Base-by-base conservation (phyloP, 2,329 filamentous ascomycete genomes). In the Sclerotinia trifoliorum region DNA sequence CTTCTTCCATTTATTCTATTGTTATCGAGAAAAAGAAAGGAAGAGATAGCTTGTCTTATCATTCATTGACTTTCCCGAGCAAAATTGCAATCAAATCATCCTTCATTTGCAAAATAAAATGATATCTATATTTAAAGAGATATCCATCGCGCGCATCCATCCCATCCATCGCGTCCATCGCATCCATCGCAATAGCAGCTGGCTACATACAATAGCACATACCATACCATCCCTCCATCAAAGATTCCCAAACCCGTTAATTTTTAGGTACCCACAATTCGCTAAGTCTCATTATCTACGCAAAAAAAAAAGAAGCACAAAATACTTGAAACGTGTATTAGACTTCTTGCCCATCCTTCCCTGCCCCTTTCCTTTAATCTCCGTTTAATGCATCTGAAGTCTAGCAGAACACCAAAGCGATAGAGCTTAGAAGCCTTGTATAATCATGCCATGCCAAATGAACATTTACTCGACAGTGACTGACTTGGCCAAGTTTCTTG, bases 401-500 rank as follows among this genome's bases (percentile, higher is more conserved):
- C 44, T 46, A 61, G 55, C 65, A 66, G 65, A 66, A 52, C 55
- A 61, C 46, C 52, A 65, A 70, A 71, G 66, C 69, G 72, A 71
- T 46, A 65, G 71, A 65, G 66, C 63, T 66, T 68, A 68, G 66
- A 67, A 66, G 42, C 62, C 49, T 26, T 49, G 19, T 24, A 35
- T 24, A 66, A 60, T 57, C 51, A 66, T 57, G 24, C 46, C 35
- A 57, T 56, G 39, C 55, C 21, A n/a, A 35, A 62, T 24, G 46
- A 58, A 10, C 51, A 39, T 72, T 65, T 94, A 99, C 88, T 99
- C 95, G 75, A 99, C 95, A 72, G 95, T 99, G 73, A 99, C 95
- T 72, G 93, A 97, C 88, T 99, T 99, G 80, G 95, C 95, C 83
- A 99, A 83, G 85, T 99, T 99, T 78, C 95, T 91, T 69, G 95